A percentile compares a stretch with the other conserved stretches of the same genome.
Evolutionary conservation across 139 green algal species (phyloP).

Genomic region (Dunaliella primolecta): DNA sequence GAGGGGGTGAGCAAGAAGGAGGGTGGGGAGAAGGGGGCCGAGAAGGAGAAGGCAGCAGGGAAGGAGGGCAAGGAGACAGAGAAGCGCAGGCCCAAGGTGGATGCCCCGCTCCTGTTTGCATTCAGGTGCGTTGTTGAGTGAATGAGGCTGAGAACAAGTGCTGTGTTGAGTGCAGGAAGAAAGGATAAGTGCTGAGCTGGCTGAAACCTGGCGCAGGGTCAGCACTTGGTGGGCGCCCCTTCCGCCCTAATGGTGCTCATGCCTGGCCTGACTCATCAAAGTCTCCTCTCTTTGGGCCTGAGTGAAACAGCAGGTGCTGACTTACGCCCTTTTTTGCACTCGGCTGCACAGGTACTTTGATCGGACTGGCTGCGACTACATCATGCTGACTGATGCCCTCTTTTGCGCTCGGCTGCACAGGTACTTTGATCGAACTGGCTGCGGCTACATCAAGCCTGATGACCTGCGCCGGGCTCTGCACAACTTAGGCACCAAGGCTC

Average conservation of each 20-base stretch:
- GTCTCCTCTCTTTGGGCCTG: too few relatives aligned
- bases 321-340: too few relatives aligned
- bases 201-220: too few relatives aligned
- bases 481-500: slow-evolving; percentile 49
- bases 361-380: slow-evolving; percentile 53
- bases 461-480: slow-evolving; percentile 65
- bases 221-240: too few relatives aligned
- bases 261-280: too few relatives aligned
- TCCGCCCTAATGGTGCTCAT: too few relatives aligned
- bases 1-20: not conserved
- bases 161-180: not conserved
- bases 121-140: slow-evolving; percentile 36
- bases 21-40: not conserved
- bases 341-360: slow-evolving; percentile 59
- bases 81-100: slow-evolving; percentile 13
- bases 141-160: too few relatives aligned
- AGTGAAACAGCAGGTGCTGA: too few relatives aligned
- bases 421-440: slow-evolving; percentile 60
- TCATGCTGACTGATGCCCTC: slow-evolving; percentile 63
- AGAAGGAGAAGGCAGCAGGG: not conserved
- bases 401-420: too few relatives aligned
- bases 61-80: slow-evolving; percentile 23
- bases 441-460: slow-evolving; percentile 58
- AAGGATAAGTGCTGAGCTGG: not conserved
- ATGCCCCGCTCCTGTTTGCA: slow-evolving; percentile 30